Base-by-base conservation (phyloP, 2,329 filamentous ascomycete genomes). In the Fusarium subtropicale region DNA sequence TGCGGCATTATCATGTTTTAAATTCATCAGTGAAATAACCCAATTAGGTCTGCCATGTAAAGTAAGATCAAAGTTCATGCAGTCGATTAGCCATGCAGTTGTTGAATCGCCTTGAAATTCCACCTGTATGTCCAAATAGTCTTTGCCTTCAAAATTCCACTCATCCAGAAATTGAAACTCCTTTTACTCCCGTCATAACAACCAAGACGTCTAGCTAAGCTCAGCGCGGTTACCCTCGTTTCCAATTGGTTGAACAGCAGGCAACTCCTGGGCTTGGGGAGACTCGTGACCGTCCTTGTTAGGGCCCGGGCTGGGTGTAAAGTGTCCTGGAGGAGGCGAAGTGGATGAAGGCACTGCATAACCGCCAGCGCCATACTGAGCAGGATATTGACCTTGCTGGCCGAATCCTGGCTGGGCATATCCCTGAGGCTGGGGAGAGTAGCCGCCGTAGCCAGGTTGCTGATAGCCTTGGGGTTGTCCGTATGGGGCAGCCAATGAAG, bases 151-250 rank as follows among this genome's bases (percentile, higher is more conserved):
- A 33, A 52, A 47, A 31, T 28, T 15, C 51, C 42, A 16, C n/a
- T 52, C 39, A 15, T 56, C 38, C 26, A n/a, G 30, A 50, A 53
- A 63, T 45, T 42, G 22, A 54, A 60, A 53, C 55, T 56, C 58
- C 59, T 41, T 28, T 55, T 53, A 42, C 59, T 58, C 57, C 50
- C n/a, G 8, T 33, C 8, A 47, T 47, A 34, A 24, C 51, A 57
- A 22, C 13, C 26, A 51, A 20, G 13, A 41, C 22, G 20, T 52
- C 41, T 74, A 75, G 54, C 67, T 60, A 31, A 80, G 68, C 63
- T 80, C 77, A 6, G 78, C 78, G 20, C 78, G 73, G 65, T 80
- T 80, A 28, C 56, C 71, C 62, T 76, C 75, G 4, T 72, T 74
- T 7, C 78, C 78, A 28, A 78, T 5, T 4, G 76, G 74, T 50